phyloP scores from a whole-genome alignment of 2,329 filamentous ascomycete genomes.

The Ceratocystis eucalypticola region DNA sequence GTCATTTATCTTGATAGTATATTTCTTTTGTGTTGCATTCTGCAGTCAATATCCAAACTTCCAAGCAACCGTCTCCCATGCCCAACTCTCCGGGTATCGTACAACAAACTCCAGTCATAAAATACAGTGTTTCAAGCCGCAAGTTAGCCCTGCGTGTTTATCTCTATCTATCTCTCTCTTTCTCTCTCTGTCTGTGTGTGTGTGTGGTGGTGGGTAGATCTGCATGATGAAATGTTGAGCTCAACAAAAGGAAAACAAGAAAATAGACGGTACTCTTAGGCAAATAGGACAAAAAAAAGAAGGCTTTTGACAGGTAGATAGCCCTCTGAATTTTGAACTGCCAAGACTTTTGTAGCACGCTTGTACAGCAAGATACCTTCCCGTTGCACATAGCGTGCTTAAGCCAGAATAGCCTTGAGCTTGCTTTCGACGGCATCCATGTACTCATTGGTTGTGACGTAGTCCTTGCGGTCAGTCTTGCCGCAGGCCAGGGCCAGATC shows the following conservation, averaged over 20 bases:
- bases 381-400: background rate
- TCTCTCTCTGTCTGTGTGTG: too few relatives aligned
- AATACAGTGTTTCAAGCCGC: background rate
- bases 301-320: background rate
- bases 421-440: constrained; percentile 82
- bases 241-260: background rate
- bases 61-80: background rate
- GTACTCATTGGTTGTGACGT: constrained; percentile 87
- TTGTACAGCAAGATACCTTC: background rate
- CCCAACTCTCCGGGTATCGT: constrained; percentile 17
- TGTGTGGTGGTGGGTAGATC: too few relatives aligned
- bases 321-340: too few relatives aligned
- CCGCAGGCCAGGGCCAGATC: constrained; percentile 91
- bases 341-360: background rate
- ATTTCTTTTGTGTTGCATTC: background rate
- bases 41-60: background rate
- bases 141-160: background rate
- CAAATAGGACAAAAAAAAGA: background rate
- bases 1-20: background rate
- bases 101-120: constrained; percentile 13
- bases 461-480: constrained; percentile 69
- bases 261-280: background rate
- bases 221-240: background rate
- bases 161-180: too few relatives aligned
- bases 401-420: constrained; percentile 56